Conservation (phyloP, 495 filamentous ascomycete species). For the Copromyces sp. region DNA sequence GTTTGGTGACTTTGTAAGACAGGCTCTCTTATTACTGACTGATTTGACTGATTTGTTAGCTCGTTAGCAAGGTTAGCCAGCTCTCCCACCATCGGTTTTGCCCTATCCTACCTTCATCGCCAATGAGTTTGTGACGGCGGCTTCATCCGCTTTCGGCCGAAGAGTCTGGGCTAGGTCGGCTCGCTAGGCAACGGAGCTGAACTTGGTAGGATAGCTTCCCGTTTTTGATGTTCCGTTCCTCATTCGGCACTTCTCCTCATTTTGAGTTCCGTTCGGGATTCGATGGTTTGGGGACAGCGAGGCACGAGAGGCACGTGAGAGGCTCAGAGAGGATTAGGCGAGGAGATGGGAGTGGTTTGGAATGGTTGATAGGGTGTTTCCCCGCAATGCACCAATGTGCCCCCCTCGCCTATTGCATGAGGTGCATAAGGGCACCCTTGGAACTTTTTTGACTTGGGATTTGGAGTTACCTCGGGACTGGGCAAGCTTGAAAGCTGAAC, state of each 20-base stretch:
- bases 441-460: not conserved
- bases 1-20: not conserved
- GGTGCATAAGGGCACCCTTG: not conserved
- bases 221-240: not conserved
- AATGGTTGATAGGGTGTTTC: not conserved
- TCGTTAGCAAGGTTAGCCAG: not conserved
- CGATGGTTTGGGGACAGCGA: not conserved
- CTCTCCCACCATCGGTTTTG: no score
- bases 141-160: not conserved
- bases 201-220: not conserved
- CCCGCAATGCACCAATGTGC: not conserved
- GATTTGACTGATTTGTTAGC: not conserved
- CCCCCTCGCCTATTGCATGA: not conserved
- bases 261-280: not conserved
- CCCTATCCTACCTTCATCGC: not conserved
- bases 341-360: not conserved
- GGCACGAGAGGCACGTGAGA: not conserved
- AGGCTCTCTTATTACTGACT: not conserved
- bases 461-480: not conserved
- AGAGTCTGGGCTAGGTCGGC: not conserved
- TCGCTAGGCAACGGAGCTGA: not conserved
- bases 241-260: not conserved
- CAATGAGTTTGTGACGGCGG: not conserved
- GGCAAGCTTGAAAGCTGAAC: not conserved
- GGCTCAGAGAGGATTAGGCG: not conserved